Percentiles rank a stretch among this genome's conserved stretches.
phyloP scores from a whole-genome alignment of 371 early-diverging fungal genomes.

The Syncephalastrum sp. region DNA sequence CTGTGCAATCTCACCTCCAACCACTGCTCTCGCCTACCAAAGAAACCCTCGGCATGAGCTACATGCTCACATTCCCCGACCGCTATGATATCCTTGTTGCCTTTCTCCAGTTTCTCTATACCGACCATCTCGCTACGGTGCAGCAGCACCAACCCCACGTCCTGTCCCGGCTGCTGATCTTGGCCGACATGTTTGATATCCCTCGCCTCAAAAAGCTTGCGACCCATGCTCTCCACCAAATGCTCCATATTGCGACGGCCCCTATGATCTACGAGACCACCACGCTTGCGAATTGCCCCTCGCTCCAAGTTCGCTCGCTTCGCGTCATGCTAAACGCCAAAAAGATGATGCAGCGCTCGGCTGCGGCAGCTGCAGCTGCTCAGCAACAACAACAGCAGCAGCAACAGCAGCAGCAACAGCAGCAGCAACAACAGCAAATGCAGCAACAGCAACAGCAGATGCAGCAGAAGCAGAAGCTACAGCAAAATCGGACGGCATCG shows the following conservation, averaged over 20 bases:
- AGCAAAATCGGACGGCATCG: conserved; percentile 1
- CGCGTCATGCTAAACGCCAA: conserved; percentile 47
- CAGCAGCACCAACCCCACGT: conserved; percentile 54
- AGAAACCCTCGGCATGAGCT: conserved; percentile 9
- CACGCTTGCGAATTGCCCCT: conserved; percentile 43
- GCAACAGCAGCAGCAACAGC: conserved; percentile 11
- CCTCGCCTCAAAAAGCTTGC: conserved; percentile 54
- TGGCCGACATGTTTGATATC: conserved; percentile 56
- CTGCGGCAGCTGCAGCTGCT: conserved; percentile 7
- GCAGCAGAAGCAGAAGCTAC: conserved; percentile 14
- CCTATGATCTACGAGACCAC: conserved; percentile 59
- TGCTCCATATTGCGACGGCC: conserved; percentile 59
- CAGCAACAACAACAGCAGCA: conserved; percentile 10
- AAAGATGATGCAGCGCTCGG: conserved; percentile 30
- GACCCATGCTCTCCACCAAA: conserved; percentile 53
- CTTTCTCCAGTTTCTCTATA: conserved; percentile 67
- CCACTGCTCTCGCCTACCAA: conserved; percentile 20
- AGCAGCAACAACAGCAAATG: conserved; percentile 12
- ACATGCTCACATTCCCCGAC: conserved; percentile 47
- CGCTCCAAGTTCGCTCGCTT: conserved; percentile 54
- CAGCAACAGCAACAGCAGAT: conserved; percentile 11
- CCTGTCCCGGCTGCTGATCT: conserved; percentile 54
- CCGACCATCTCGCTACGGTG: conserved; percentile 59
- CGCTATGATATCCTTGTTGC: conserved; percentile 54
- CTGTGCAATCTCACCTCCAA: conserved; percentile 24